Base-by-base conservation (phyloP, 2,329 filamentous ascomycete species). In the Aspergillus vadensis region DNA sequence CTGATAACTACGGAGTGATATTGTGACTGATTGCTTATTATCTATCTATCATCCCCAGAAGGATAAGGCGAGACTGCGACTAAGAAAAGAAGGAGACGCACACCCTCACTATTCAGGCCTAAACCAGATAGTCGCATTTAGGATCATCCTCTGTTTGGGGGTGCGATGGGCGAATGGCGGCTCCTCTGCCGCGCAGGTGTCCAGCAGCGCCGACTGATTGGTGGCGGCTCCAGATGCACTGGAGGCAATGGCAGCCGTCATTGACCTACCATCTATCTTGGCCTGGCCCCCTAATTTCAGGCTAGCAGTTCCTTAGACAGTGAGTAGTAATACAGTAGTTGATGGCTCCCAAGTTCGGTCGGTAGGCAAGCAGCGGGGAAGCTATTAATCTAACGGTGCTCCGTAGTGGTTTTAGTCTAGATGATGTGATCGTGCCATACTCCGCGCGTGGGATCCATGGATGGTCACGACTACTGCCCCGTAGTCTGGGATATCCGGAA, bases 81-180 rank as follows among this genome's bases (percentile, higher is more conserved):
- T 17, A 41, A 8, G 14, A 19, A 4, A 43, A 36, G 19, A 19
- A 15, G 43, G 43, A 25, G 30, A 43, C 36, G 36, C 32, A 36
- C 32, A 27, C 38, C 15, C 39, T 25, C 19, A 53, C 32, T 19
- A 9, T 43, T 12, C 12, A 9, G 25, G 17, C 39, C 53, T 27
- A 44, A 44, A 55, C 39, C 27, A 27, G 39, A 55, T 55, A 32
- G 53, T 47, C 39, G 39, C 53, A 55, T 10, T 30, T 23, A 23
- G 39, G 53, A 55, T 55, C 39, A 55, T 55, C 53, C 53, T 55
- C 53, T 41, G 39, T 23, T 17, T 55, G 53, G 43, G 50, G 52
- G 43, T 17, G 49, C 55, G 60, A 63, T 57, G 60, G 68, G 63
- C 69, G 69, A 72, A 72, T 72, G 64, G 65, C 62, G 66, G 60